phyloP scores from a whole-genome alignment of 108 stramenopile species.

The Cyclostephanos tholiformis region DNA sequence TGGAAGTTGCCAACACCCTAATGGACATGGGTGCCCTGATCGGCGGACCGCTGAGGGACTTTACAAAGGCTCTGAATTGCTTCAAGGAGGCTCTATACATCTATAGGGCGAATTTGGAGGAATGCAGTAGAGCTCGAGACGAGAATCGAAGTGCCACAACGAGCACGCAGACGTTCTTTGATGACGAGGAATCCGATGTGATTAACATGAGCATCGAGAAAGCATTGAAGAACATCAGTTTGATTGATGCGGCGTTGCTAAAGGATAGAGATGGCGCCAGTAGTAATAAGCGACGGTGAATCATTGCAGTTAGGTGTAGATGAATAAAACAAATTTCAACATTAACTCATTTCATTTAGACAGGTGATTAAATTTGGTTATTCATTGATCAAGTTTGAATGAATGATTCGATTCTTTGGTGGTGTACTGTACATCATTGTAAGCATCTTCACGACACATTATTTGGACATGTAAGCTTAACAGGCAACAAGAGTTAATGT shows the following conservation, averaged over 20 bases:
- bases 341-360: no score
- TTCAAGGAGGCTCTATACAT: constrained; percentile 50
- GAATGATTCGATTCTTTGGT: no score
- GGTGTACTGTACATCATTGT: no score
- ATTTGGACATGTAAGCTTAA: no score
- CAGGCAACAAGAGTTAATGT: no score
- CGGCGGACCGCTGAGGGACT: constrained; percentile 37
- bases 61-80: constrained; percentile 30
- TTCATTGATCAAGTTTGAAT: no score
- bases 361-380: no score
- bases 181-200: constrained; percentile 13
- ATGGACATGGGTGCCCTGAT: constrained; percentile 47
- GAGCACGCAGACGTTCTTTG: constrained; percentile 17
- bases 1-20: constrained; percentile 43
- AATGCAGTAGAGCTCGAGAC: constrained; percentile 4
- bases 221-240: constrained; percentile 40
- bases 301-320: neutral
- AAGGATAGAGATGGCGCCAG: constrained; percentile 26
- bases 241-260: constrained; percentile 38
- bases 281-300: constrained; percentile 3
- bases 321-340: no score
- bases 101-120: constrained; percentile 26
- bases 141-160: constrained; percentile 1
- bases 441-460: no score
- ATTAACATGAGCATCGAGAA: constrained; percentile 28